Base-by-base conservation (phyloP, 2,329 filamentous ascomycete genomes). In the Sporothrix globosa region DNA sequence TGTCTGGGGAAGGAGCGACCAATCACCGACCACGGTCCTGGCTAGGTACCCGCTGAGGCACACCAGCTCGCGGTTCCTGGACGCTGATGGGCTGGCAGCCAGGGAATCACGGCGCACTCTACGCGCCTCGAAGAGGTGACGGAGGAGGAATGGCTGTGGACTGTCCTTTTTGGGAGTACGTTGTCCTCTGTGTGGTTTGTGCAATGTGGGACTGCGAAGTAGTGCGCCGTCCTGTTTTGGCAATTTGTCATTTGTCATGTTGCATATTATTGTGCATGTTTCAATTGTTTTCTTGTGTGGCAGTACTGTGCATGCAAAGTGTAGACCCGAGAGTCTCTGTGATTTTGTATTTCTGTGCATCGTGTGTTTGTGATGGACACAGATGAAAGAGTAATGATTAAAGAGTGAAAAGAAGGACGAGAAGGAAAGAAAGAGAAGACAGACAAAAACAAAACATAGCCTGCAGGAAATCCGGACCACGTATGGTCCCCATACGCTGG, bases 401-500 rank as follows among this genome's bases (percentile, higher is more conserved):
- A 66, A 39, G 63, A 52, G 46, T 50, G 46, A 66, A 65, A 27
- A 50, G 44, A 34, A 48, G 9, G 46, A 21, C 39, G 24, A 34
- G 44, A 67, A 44, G 2, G 24, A 27, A 50, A 50, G 5, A 19
- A 46, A 3, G 7, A n/a, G 54, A 50, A 21, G 19, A 19, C 24
- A 3, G 19, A 14, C 39, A 41, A 44, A 63, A 2, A 9, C 13
- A 61, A 46, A 67, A 68, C 54, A 53, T 68, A 41, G 44, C 60
- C 54, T 52, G 53, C 46, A 48, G 68, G 61, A 34, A 68, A 54
- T 67, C 56, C 65, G 44, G 54, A 68, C 65, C 66, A 71, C 65
- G 69, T 58, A 68, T 71, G 69, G 66, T 68, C 69, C 69, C 69
- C 69, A 71, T 71, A 68, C 69, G 66, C 66, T 68, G 69, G 67